Conservation (phyloP, 225 moss, liverwort and hornwort species). For the Pseudoscleropodium purum region DNA sequence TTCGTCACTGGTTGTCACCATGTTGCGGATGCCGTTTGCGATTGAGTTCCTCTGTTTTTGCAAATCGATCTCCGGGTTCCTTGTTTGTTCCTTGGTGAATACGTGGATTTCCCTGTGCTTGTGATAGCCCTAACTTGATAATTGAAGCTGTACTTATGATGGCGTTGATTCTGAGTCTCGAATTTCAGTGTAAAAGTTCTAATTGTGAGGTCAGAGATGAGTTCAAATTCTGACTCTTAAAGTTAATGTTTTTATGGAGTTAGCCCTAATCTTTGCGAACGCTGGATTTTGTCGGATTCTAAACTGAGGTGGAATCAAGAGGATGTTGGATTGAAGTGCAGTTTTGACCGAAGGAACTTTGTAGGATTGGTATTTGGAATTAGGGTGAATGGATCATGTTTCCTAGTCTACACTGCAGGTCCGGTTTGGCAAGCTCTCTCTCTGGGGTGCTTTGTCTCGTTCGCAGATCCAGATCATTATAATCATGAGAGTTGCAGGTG, state of each 20-base stretch:
- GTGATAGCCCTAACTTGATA: not conserved
- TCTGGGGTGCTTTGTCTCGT: not conserved
- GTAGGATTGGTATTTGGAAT: not conserved
- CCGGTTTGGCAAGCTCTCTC: not conserved
- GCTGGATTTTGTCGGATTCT: not conserved
- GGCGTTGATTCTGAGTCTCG: not conserved
- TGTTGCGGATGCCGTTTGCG: not conserved
- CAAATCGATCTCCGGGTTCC: slow-evolving; percentile 1
- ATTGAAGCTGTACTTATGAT: not conserved
- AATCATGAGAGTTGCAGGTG: not conserved
- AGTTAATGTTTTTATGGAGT: not conserved
- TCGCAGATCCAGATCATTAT: not conserved
- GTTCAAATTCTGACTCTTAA: not conserved
- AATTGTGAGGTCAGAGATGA: not conserved
- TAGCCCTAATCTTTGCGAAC: slow-evolving; percentile 5
- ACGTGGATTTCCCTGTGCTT: not conserved
- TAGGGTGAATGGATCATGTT: not conserved
- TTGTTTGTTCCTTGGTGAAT: not conserved
- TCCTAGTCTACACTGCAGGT: not conserved
- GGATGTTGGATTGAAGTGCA: not conserved
- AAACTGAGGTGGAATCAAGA: not conserved
- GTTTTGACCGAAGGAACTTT: not conserved
- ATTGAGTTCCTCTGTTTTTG: not conserved
- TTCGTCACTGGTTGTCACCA: not conserved
- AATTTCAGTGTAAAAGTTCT: not conserved